Percentiles rank a stretch among this genome's conserved stretches.
These are phyloP conservation scores for Pseudomonodictys pantanalensis DNA, from an alignment of 495 filamentous ascomycete species.

Conservation along the genomic window DNA sequence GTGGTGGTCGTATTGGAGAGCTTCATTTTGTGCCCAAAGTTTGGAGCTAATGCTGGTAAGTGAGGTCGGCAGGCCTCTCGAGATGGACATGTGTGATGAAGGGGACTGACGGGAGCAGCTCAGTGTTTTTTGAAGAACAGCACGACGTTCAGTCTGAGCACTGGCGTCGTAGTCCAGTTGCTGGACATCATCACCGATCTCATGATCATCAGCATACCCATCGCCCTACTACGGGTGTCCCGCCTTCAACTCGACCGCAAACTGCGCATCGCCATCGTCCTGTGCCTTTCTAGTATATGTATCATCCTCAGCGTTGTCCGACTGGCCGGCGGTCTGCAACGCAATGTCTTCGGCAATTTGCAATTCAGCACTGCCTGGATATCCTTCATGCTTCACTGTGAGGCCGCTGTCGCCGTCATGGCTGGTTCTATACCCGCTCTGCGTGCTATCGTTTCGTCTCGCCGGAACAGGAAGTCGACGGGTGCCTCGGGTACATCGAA, in stretches of 20 bases:
- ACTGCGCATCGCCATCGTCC: constrained; percentile 2
- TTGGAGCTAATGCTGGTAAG: constrained; percentile 1
- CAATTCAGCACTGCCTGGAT: background rate
- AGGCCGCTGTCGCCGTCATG: constrained; percentile 8
- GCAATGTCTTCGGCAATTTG: background rate
- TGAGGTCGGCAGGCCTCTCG: background rate
- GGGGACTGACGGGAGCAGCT: background rate
- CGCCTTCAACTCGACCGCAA: background rate
- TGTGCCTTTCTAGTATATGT: constrained; percentile 5
- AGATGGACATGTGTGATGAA: background rate
- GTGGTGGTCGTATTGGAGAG: background rate
- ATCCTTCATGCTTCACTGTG: constrained; percentile 7
- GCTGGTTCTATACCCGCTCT: constrained; percentile 7
- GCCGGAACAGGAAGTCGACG: background rate
- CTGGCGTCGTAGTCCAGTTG: background rate
- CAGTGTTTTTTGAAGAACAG: background rate
- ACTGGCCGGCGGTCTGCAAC: background rate
- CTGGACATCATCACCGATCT: constrained; percentile 13
- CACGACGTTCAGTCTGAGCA: background rate
- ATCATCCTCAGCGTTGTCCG: constrained; percentile 8
- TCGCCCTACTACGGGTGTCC: constrained; percentile 6
- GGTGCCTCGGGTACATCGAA: too few species aligned
- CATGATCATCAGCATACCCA: constrained; percentile 14
- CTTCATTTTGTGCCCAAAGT: constrained; percentile 3
- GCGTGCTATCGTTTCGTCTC: background rate